Evolutionary conservation across 225 moss, liverwort and hornwort species (phyloP).

Genomic region (Bryum argenteum): DNA sequence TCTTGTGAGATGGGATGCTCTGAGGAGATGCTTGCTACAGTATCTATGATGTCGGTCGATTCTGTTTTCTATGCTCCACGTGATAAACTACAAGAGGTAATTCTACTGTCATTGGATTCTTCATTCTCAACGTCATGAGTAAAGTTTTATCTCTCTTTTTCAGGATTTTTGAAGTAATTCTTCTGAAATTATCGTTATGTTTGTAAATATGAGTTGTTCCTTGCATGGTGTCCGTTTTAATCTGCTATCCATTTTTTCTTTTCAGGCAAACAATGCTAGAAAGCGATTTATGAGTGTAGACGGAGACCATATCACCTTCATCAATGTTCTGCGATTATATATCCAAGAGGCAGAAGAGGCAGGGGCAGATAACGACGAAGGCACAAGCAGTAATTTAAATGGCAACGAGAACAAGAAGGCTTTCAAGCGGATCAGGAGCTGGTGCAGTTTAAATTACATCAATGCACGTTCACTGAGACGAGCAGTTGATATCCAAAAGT

Average conservation of each 20-base stretch:
- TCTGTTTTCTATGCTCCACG: conserved; percentile 89
- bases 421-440: conserved; percentile 72
- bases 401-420: conserved; percentile 49
- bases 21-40: conserved; percentile 96
- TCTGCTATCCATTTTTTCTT: background rate
- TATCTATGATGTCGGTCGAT: conserved; percentile 95
- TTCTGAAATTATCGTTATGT: background rate
- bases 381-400: conserved; percentile 33
- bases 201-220: background rate
- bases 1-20: conserved; percentile 83
- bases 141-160: background rate
- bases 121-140: conserved; percentile 9
- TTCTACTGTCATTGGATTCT: background rate
- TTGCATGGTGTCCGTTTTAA: background rate
- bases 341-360: conserved; percentile 69
- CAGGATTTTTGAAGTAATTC: background rate
- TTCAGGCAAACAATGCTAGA: conserved; percentile 88
- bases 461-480: conserved; percentile 83
- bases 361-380: conserved; percentile 45
- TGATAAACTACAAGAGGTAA: conserved; percentile 95
- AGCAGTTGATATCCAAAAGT: conserved; percentile 92
- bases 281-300: conserved; percentile 82
- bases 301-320: conserved; percentile 90
- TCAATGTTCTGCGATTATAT: conserved; percentile 87
- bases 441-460: conserved; percentile 83